phyloP scores from a whole-genome alignment of 2,329 filamentous ascomycete species.

The Colletotrichum horii region DNA sequence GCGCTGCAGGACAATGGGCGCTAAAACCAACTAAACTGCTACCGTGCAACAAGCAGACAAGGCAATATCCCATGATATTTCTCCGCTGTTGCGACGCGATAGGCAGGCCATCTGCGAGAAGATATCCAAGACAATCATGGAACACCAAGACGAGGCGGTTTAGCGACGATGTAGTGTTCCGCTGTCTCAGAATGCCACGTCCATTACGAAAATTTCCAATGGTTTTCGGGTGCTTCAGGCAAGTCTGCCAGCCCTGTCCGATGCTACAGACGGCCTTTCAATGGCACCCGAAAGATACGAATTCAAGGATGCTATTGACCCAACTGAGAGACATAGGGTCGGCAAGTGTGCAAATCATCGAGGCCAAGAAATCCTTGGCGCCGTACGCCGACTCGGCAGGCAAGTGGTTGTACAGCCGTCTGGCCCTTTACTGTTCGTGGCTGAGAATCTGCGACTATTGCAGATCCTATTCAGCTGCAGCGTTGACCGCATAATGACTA shows the following conservation, averaged over 20 bases:
- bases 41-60: neutral
- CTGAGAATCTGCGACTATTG: neutral
- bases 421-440: neutral
- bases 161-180: neutral
- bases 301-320: neutral
- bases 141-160: conserved; percentile 5
- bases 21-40: neutral
- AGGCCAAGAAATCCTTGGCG: neutral
- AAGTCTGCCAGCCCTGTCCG: neutral
- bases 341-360: conserved; percentile 1
- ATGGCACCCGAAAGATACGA: neutral
- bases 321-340: neutral
- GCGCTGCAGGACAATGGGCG: neutral
- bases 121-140: neutral
- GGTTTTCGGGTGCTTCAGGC: neutral
- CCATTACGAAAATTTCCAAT: neutral
- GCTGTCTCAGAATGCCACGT: neutral
- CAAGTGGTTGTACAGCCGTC: neutral
- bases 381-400: neutral
- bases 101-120: neutral
- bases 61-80: neutral
- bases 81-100: neutral
- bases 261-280: neutral
- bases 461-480: neutral
- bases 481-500: neutral